Conservation (phyloP, 2,329 filamentous ascomycete genomes). For the Xylaria hypoxylon region DNA sequence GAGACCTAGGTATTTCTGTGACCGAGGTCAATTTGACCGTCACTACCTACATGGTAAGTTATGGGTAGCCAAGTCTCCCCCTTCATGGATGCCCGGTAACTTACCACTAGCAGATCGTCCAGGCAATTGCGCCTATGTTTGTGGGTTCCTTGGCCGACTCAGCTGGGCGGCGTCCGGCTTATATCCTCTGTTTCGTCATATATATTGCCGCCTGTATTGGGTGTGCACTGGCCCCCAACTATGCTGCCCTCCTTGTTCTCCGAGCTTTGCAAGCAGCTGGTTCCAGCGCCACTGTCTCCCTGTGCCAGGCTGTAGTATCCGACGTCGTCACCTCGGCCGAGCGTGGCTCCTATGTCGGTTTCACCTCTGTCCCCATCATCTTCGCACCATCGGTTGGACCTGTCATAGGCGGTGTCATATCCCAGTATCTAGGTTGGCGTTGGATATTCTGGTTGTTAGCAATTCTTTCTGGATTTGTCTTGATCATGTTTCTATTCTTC, state of each 20-base stretch:
- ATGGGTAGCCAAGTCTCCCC: not conserved
- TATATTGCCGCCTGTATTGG: constrained; percentile 61
- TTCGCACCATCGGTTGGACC: constrained; percentile 58
- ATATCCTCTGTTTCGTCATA: constrained; percentile 59
- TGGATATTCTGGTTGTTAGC: constrained; percentile 66
- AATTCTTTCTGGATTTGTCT: constrained; percentile 52
- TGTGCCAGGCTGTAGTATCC: constrained; percentile 64
- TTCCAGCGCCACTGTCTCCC: constrained; percentile 65
- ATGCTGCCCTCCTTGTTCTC: constrained; percentile 59
- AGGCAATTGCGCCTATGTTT: constrained; percentile 64
- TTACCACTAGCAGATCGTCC: constrained; percentile 57
- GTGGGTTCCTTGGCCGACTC: constrained; percentile 62
- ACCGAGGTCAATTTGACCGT: constrained; percentile 53
- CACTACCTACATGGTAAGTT: constrained; percentile 51
- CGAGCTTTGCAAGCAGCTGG: constrained; percentile 64
- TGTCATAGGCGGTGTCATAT: constrained; percentile 64
- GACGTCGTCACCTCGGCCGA: constrained; percentile 69
- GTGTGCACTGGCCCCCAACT: constrained; percentile 59
- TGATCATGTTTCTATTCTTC: constrained; percentile 55
- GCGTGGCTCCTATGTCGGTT: constrained; percentile 65
- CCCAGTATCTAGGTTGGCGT: constrained; percentile 62
- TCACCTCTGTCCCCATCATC: constrained; percentile 57
- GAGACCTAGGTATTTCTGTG: constrained; percentile 54
- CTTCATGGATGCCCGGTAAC: constrained; percentile 44
- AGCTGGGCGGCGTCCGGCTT: constrained; percentile 60